These are phyloP conservation scores for Colletotrichum sp. DNA, from an alignment of 2,329 filamentous ascomycete species.

Conservation along the genomic window DNA sequence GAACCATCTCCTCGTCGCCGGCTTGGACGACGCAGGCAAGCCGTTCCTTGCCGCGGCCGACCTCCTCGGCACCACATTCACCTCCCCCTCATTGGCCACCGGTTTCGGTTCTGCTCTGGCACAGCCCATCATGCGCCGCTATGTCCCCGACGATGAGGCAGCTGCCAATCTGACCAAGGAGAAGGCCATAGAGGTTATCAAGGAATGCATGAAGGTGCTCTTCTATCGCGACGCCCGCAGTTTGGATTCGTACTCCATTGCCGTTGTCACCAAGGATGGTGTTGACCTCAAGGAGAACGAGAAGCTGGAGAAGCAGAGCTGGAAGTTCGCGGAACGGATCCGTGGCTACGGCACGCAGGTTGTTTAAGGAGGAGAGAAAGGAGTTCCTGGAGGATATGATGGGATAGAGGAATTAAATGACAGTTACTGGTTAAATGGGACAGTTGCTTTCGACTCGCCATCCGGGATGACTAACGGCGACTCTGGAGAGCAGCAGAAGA, in stretches of 20 bases:
- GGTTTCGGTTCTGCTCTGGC: slow-evolving; percentile 94
- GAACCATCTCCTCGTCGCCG: slow-evolving; percentile 93
- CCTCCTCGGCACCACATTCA: slow-evolving; percentile 91
- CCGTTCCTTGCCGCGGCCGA: slow-evolving; percentile 94
- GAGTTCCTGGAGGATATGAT: not conserved
- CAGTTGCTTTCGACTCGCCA: not conserved
- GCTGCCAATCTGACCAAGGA: slow-evolving; percentile 76
- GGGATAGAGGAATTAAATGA: slow-evolving; percentile 6
- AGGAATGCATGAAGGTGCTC: slow-evolving; percentile 97
- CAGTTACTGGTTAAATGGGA: not conserved
- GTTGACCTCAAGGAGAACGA: slow-evolving; percentile 84
- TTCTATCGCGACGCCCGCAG: slow-evolving; percentile 97
- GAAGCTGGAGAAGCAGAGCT: slow-evolving; percentile 94
- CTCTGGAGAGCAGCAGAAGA: not conserved
- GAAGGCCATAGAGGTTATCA: slow-evolving; percentile 78
- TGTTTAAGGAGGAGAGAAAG: slow-evolving; percentile 41
- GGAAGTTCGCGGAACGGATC: slow-evolving; percentile 96
- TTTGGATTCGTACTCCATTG: slow-evolving; percentile 89
- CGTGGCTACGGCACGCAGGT: slow-evolving; percentile 92
- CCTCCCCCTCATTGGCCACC: slow-evolving; percentile 85
- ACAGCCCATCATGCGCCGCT: slow-evolving; percentile 84
- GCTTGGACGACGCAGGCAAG: slow-evolving; percentile 77
- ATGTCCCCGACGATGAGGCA: slow-evolving; percentile 84
- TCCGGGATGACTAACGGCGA: not conserved
- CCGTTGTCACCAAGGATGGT: slow-evolving; percentile 87